phyloP scores from a whole-genome alignment of 805 yeast genomes.

The Kazachstania martiniae region DNA sequence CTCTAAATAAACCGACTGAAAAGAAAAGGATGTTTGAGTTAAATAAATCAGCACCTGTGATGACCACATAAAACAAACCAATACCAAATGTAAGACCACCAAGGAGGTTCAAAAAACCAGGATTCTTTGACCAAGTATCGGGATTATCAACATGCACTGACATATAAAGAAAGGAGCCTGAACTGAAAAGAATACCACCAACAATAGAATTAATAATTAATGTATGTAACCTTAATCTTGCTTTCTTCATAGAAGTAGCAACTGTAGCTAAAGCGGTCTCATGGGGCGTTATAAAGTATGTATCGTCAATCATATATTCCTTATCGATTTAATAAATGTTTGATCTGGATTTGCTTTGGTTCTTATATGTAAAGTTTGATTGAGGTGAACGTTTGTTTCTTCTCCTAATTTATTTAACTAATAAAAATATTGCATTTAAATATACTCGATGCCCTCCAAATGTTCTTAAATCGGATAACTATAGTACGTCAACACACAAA shows the following conservation, averaged over 20 bases:
- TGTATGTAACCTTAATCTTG: conserved; percentile 51
- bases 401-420: too few relatives aligned
- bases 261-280: conserved; percentile 79
- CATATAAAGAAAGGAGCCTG: conserved; percentile 64
- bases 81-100: conserved; percentile 60
- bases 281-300: conserved; percentile 58
- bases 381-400: too few relatives aligned
- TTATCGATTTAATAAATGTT: too few relatives aligned
- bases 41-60: conserved; percentile 65
- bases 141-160: conserved; percentile 44
- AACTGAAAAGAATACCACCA: conserved; percentile 58
- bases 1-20: conserved; percentile 54
- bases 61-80: conserved; percentile 64
- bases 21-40: conserved; percentile 67
- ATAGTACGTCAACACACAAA: too few relatives aligned
- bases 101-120: conserved; percentile 42
- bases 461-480: too few relatives aligned
- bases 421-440: too few relatives aligned
- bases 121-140: conserved; percentile 30
- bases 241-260: conserved; percentile 77
- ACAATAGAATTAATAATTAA: conserved; percentile 52
- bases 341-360: too few relatives aligned
- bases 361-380: too few relatives aligned
- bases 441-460: too few relatives aligned
- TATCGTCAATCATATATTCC: conserved; percentile 35